Evolutionary conservation across 139 green algal species (phyloP).

Genomic region (Asterochloris sp.): DNA sequence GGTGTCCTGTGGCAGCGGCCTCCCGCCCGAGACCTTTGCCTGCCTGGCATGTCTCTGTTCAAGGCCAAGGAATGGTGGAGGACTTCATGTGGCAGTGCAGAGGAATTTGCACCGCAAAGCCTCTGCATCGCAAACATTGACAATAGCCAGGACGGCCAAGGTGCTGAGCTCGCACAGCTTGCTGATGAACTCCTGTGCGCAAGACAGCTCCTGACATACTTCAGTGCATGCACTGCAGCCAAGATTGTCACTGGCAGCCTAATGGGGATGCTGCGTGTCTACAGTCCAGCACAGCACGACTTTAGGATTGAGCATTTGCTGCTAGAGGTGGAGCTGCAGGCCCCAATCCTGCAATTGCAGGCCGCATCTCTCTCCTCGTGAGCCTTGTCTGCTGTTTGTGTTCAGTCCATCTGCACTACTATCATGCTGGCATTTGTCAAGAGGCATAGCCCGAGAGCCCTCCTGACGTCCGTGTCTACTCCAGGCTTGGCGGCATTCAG

Average conservation of each 20-base stretch:
- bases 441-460: no score
- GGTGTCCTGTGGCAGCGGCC: background rate
- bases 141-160: background rate
- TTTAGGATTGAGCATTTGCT: conserved; percentile 5
- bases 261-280: background rate
- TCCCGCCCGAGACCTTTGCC: background rate
- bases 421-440: background rate
- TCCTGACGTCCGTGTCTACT: background rate
- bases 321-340: background rate
- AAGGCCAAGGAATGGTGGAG: conserved; percentile 12
- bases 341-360: conserved; percentile 10
- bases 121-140: background rate
- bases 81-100: background rate
- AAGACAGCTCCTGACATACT: no score
- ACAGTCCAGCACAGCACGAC: background rate
- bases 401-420: background rate
- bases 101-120: conserved; percentile 1
- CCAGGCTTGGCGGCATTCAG: conserved; percentile 12
- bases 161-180: background rate
- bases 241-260: conserved; percentile 12
- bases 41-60: background rate
- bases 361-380: conserved; percentile 1
- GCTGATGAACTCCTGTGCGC: no score
- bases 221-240: background rate
- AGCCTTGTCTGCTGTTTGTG: background rate